Base-by-base conservation (phyloP, 208 protist species). In the Trypanosoma lewisi region DNA sequence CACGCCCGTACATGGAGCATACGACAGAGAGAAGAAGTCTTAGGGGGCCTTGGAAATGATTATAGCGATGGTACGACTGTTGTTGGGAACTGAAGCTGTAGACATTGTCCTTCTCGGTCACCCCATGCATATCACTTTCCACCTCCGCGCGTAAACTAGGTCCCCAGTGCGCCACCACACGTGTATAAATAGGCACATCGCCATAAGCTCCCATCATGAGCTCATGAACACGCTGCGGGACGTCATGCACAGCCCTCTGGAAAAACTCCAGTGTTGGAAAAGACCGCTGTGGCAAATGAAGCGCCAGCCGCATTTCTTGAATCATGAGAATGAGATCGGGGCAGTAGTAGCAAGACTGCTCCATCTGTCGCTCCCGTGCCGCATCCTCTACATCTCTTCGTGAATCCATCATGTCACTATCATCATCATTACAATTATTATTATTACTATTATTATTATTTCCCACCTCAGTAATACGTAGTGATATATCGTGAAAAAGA, bases 281-380 rank as follows among this genome's bases (percentile, higher is more conserved):
- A 21, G 69, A 78, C n/a, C 47, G 21, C 30, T 64, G 52, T 9
- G 83, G 58, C 9, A 90, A 53, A 4, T 52, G 31, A 2, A 84
- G 63, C 14, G 14, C 41, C 14, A 61, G 37, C 1, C 83, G 73
- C 49, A 90, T 64, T 17, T 73, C 57, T 0, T 80, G 70, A 7
- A 90, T 52, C 80, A 87, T 83, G 23, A 78, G 61, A 7, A 78
- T 17, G 3, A 87, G 41, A 37, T 90, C 83, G 21, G 80, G 83
- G 39, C 62, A 69, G 25, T 70, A 77, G 34, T 60, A 75, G 17
- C 49, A 41, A 23, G 56, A 62, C 55, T 75, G 70, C 25, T 52
- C 44, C 2, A 23, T 25, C 41, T 68, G 19, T 12, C 33, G 60
- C 8, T 57, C 5, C 45, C 44, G 23, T 21, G 47, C 25, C 5